Conservation (phyloP, 2,329 filamentous ascomycete species). For the Endoconidiophora polonica region DNA sequence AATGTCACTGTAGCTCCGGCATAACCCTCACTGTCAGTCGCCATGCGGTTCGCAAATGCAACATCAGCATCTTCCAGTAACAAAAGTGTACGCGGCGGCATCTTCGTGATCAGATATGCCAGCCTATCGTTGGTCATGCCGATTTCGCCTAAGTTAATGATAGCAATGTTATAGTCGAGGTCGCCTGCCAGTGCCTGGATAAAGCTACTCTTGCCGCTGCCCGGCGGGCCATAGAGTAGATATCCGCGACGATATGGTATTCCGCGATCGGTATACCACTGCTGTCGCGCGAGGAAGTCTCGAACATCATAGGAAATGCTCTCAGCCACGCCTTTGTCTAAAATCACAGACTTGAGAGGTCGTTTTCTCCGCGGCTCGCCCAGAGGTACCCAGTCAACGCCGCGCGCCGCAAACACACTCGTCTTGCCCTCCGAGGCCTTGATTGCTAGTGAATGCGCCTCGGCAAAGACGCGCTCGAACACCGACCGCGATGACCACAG, state of each 20-base stretch:
- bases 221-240: constrained; percentile 73
- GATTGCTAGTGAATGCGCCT: constrained; percentile 67
- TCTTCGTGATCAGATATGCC: constrained; percentile 69
- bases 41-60: constrained; percentile 67
- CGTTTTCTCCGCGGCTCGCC: constrained; percentile 75
- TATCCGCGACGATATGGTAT: constrained; percentile 87
- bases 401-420: constrained; percentile 71
- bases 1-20: constrained; percentile 82
- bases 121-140: constrained; percentile 81
- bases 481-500: constrained; percentile 78
- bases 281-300: constrained; percentile 61
- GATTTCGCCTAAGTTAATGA: constrained; percentile 78
- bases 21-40: constrained; percentile 68
- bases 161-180: constrained; percentile 80
- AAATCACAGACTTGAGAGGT: constrained; percentile 71
- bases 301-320: constrained; percentile 62
- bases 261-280: constrained; percentile 88
- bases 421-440: constrained; percentile 83
- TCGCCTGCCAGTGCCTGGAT: constrained; percentile 91
- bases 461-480: constrained; percentile 76
- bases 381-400: constrained; percentile 70
- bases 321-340: constrained; percentile 73
- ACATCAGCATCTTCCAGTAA: constrained; percentile 84
- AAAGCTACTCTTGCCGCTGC: constrained; percentile 88
- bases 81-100: constrained; percentile 67